These are phyloP conservation scores for Protea cynaroides DNA, from an alignment of 164 flowering plant genomes.

Conservation along the genomic window DNA sequence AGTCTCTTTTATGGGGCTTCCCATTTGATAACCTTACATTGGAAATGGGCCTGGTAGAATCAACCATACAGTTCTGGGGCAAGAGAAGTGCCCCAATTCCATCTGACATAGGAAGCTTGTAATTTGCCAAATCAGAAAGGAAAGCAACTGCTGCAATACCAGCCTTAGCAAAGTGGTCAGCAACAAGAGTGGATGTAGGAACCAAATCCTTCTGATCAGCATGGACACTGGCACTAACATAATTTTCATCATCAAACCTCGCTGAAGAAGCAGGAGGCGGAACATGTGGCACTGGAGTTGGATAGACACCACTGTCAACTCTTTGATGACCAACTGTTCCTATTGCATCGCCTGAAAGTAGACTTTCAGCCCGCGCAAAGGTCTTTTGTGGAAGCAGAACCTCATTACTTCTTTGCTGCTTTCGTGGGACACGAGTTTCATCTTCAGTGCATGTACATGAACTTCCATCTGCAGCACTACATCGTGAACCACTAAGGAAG, in stretches of 20 bases:
- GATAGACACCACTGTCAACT: constrained; percentile 19
- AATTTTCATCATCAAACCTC: constrained; percentile 27
- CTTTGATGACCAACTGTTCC: constrained; percentile 25
- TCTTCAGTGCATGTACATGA: constrained; percentile 72
- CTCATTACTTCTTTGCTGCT: constrained; percentile 33
- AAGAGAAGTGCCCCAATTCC: constrained; percentile 29
- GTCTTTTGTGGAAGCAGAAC: constrained; percentile 27
- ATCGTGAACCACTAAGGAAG: constrained; percentile 65
- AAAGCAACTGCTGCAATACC: constrained; percentile 65
- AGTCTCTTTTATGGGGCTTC: constrained; percentile 35
- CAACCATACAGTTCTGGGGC: constrained; percentile 42
- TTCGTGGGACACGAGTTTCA: constrained; percentile 51
- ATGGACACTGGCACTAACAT: constrained; percentile 25
- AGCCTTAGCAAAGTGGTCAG: constrained; percentile 63
- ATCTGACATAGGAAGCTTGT: constrained; percentile 46
- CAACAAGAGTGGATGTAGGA: constrained; percentile 30
- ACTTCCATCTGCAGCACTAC: constrained; percentile 67
- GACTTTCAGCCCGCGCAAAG: constrained; percentile 27
- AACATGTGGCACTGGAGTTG: constrained; percentile 33
- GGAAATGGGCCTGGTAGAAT: constrained; percentile 33
- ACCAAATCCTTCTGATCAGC: constrained; percentile 21
- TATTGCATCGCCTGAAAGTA: constrained; percentile 26
- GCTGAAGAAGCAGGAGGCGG: constrained; percentile 26
- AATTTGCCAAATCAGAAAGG: constrained; percentile 55
- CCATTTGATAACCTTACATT: constrained; percentile 35